Evolutionary conservation across 495 filamentous ascomycete genomes (phyloP).

Genomic region (Mytilinidion resinicola): DNA sequence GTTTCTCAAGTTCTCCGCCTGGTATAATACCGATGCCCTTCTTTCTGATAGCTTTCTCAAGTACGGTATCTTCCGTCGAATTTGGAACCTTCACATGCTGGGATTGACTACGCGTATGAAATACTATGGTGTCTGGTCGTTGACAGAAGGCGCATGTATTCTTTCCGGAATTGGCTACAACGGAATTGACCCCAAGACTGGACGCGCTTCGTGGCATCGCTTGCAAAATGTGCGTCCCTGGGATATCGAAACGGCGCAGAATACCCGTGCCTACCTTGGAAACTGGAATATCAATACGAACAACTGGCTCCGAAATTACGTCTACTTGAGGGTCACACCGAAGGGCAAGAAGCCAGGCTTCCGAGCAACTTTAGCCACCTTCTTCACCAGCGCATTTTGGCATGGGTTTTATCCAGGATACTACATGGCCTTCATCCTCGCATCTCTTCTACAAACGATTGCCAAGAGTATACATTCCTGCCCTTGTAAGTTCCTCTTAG

Average conservation of each 20-base stretch:
- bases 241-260: conserved; percentile 81
- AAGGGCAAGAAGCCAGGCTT: conserved; percentile 96
- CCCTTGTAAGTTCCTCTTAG: conserved; percentile 9
- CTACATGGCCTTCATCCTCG: conserved; percentile 84
- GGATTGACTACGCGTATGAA: conserved; percentile 74
- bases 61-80: conserved; percentile 61
- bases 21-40: conserved; percentile 56
- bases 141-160: conserved; percentile 93
- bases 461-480: conserved; percentile 71
- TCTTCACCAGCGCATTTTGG: conserved; percentile 91
- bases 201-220: conserved; percentile 81
- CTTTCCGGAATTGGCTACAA: conserved; percentile 91
- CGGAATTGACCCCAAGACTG: conserved; percentile 75
- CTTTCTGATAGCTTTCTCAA: conserved; percentile 56
- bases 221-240: conserved; percentile 80
- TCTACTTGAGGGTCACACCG: conserved; percentile 92
- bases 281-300: conserved; percentile 99
- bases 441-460: conserved; percentile 81
- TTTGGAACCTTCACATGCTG: conserved; percentile 76
- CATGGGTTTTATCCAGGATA: conserved; percentile 98
- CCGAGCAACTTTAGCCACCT: conserved; percentile 88
- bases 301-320: conserved; percentile 90
- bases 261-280: conserved; percentile 78
- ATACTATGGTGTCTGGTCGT: conserved; percentile 91
- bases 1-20: conserved; percentile 68